Conservation (phyloP, 148 eudicot genomes). For the Pouteria glomerata region DNA sequence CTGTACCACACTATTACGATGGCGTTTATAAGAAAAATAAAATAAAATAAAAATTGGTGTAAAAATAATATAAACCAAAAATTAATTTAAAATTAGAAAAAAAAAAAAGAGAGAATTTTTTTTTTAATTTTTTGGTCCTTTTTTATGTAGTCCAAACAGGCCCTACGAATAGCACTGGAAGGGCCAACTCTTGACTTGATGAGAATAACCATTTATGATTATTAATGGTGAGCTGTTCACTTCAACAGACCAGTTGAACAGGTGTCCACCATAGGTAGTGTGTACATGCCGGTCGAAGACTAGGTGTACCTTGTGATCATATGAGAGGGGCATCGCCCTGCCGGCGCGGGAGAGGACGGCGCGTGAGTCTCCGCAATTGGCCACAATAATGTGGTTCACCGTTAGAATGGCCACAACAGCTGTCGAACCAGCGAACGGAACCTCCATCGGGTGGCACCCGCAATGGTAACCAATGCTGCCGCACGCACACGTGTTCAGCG, state of each 20-base stretch:
- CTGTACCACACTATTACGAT: too few relatives aligned
- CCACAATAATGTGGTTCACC: slow-evolving; percentile 29
- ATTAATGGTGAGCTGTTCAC: not conserved
- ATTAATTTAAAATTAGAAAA: too few relatives aligned
- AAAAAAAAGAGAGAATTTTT: too few relatives aligned
- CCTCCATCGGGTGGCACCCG: slow-evolving; percentile 7
- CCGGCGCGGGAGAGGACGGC: slow-evolving; percentile 42
- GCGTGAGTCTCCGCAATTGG: slow-evolving; percentile 53
- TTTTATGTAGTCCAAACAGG: too few relatives aligned
- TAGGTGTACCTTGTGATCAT: slow-evolving; percentile 43
- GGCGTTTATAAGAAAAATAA: too few relatives aligned
- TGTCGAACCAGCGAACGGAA: slow-evolving; percentile 29
- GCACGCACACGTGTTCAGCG: slow-evolving; percentile 26
- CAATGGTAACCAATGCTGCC: slow-evolving; percentile 15
- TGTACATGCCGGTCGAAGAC: not conserved
- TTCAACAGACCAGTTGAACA: not conserved
- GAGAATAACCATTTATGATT: not conserved
- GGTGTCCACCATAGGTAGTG: not conserved
- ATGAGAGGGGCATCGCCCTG: slow-evolving; percentile 27
- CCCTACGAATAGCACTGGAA: not conserved
- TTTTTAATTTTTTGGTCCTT: too few relatives aligned
- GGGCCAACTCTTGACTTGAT: not conserved
- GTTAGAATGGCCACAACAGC: slow-evolving; percentile 40
- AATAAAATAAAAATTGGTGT: too few relatives aligned
- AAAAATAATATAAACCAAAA: too few relatives aligned